These are phyloP conservation scores for Calonectria pseudoreteaudii DNA, from an alignment of 2,329 filamentous ascomycete species.

Conservation along the genomic window DNA sequence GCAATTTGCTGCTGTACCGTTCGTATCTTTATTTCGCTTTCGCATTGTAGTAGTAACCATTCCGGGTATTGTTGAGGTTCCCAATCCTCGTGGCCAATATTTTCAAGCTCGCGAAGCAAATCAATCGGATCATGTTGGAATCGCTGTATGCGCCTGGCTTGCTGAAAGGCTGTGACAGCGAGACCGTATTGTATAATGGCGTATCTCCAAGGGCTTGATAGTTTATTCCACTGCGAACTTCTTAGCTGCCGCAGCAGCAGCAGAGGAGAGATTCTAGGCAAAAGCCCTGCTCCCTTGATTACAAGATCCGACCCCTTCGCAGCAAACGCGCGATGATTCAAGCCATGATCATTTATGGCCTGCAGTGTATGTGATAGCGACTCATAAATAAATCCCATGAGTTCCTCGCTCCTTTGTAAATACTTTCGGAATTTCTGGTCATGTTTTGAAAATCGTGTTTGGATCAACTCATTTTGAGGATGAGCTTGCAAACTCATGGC, in stretches of 20 bases:
- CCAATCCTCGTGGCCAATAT: slow-evolving; percentile 69
- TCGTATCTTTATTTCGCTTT: slow-evolving; percentile 72
- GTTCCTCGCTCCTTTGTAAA: slow-evolving; percentile 1
- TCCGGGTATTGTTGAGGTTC: slow-evolving; percentile 64
- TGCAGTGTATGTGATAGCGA: not conserved
- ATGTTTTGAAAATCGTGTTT: not conserved
- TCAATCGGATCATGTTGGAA: slow-evolving; percentile 41
- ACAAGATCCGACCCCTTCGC: not conserved
- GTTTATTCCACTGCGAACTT: slow-evolving; percentile 37
- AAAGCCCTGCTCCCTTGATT: not conserved
- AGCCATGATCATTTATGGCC: not conserved
- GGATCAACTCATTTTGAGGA: not conserved
- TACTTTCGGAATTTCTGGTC: not conserved
- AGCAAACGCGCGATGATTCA: not conserved
- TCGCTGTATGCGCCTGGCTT: slow-evolving; percentile 53
- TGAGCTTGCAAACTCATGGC: slow-evolving; percentile 13
- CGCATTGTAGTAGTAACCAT: slow-evolving; percentile 72
- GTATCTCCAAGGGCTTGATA: slow-evolving; percentile 49
- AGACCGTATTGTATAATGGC: slow-evolving; percentile 54
- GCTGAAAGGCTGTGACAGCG: slow-evolving; percentile 54
- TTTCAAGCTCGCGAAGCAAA: slow-evolving; percentile 57
- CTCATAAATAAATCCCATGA: not conserved
- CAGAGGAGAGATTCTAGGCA: slow-evolving; percentile 45
- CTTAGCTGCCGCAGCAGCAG: slow-evolving; percentile 52
- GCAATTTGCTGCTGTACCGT: slow-evolving; percentile 70